Percentiles rank a stretch among this genome's conserved stretches.
Conservation (phyloP, 1,284 basidiomycete species). For the Coriolopsis trogii region DNA sequence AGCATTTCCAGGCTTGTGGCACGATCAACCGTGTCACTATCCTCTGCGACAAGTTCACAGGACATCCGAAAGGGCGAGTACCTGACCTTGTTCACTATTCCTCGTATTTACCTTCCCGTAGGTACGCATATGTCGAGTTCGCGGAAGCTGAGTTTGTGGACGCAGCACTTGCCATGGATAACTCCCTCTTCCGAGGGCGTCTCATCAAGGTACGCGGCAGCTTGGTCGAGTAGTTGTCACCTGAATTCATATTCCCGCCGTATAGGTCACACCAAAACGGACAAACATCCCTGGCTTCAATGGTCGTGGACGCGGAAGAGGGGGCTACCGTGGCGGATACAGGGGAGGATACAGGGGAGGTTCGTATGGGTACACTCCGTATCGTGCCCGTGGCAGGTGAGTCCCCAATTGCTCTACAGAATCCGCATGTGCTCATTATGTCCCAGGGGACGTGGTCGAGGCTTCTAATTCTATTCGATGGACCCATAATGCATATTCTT, state of each 20-base stretch:
- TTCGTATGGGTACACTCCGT: constrained; percentile 70
- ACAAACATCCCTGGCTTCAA: constrained; percentile 93
- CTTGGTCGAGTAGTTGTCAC: not conserved
- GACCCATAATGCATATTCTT: constrained; percentile 14
- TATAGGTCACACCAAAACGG: constrained; percentile 87
- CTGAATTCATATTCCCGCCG: constrained; percentile 20
- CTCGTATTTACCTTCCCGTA: constrained; percentile 35
- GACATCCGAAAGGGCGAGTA: constrained; percentile 93
- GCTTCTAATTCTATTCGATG: constrained; percentile 49
- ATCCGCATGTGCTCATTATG: not conserved
- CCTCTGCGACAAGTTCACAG: constrained; percentile 99
- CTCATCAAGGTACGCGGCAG: constrained; percentile 76
- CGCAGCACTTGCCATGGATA: constrained; percentile 94
- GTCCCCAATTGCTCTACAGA: constrained; percentile 26
- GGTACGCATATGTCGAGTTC: constrained; percentile 99
- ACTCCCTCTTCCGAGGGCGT: constrained; percentile 92
- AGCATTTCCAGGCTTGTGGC: constrained; percentile 96
- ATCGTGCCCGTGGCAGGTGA: constrained; percentile 82
- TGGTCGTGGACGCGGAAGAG: constrained; percentile 66
- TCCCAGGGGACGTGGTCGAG: constrained; percentile 70
- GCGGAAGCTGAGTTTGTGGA: constrained; percentile 93
- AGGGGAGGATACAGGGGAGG: constrained; percentile 65
- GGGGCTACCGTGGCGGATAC: constrained; percentile 67
- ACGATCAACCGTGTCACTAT: constrained; percentile 99
- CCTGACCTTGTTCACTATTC: not conserved